Percentiles rank a stretch among this genome's conserved stretches.
Evolutionary conservation across 1,284 basidiomycete genomes (phyloP).

Genomic region (Acaromyces ingoldii): DNA sequence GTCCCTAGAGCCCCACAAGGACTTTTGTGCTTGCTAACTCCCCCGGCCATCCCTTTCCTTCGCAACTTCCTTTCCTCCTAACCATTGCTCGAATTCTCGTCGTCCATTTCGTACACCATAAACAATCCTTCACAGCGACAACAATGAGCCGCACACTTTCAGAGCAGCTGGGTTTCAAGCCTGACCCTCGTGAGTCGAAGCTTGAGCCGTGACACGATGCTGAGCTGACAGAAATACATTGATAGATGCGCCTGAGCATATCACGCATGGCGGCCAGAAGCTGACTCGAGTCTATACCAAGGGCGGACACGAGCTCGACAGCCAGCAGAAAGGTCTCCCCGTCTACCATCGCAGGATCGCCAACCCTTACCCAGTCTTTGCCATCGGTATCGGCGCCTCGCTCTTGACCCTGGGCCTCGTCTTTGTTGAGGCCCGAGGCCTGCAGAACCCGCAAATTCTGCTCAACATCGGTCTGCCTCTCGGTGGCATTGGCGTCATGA

Average conservation of each 20-base stretch:
- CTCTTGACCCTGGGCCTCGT: constrained; percentile 23
- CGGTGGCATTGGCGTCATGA: constrained; percentile 32
- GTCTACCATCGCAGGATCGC: constrained; percentile 35
- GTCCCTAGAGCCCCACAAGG: too few species aligned
- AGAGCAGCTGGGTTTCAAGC: constrained; percentile 21
- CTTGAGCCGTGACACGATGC: too few species aligned
- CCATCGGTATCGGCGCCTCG: constrained; percentile 26
- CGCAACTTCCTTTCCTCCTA: too few species aligned
- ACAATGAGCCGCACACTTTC: constrained; percentile 19
- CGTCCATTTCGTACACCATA: too few species aligned
- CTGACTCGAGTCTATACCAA: constrained; percentile 10
- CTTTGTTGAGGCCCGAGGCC: constrained; percentile 8
- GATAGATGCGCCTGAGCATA: constrained; percentile 24
- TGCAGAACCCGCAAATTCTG: constrained; percentile 4
- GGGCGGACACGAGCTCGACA: constrained; percentile 22
- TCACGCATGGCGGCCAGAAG: not conserved
- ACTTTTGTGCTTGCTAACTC: too few species aligned
- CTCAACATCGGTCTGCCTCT: constrained; percentile 24
- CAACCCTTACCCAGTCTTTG: constrained; percentile 31
- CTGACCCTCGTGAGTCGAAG: too few species aligned
- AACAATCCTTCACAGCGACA: too few species aligned
- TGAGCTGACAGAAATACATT: too few species aligned
- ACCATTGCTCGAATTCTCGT: too few species aligned
- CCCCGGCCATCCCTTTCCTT: too few species aligned
- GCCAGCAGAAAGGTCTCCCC: constrained; percentile 21